These are phyloP conservation scores for Xerocomus spinulosus DNA, from an alignment of 768 basidiomycete species.

Conservation along the genomic window DNA sequence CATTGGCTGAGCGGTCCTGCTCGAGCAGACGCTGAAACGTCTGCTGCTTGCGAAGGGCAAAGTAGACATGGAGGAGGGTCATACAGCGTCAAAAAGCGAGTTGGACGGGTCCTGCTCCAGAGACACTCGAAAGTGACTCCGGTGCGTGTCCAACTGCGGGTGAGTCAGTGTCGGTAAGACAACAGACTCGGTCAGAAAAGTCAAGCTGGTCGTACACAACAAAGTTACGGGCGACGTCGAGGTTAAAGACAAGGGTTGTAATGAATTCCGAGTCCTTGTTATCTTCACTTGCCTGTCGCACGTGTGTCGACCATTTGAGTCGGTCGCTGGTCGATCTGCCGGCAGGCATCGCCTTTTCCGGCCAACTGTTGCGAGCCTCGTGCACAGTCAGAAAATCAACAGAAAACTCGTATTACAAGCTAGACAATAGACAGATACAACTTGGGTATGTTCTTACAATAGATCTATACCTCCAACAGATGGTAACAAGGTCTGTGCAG, in stretches of 20 bases:
- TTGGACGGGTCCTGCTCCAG: slow-evolving; percentile 18
- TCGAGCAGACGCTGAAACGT: slow-evolving; percentile 76
- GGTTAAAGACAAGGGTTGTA: no score
- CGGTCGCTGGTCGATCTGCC: neutral
- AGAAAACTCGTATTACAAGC: no score
- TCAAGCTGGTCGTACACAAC: neutral
- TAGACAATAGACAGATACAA: no score
- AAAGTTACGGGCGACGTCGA: no score
- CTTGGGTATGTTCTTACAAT: slow-evolving; percentile 3
- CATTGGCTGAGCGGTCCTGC: slow-evolving; percentile 35
- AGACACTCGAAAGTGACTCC: slow-evolving; percentile 24
- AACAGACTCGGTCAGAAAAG: slow-evolving; percentile 2
- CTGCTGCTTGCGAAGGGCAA: slow-evolving; percentile 64
- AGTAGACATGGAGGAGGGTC: slow-evolving; percentile 79
- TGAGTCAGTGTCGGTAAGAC: slow-evolving; percentile 13
- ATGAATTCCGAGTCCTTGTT: no score
- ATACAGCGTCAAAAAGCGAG: slow-evolving; percentile 40
- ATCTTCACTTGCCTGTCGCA: slow-evolving; percentile 6
- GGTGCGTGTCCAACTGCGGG: slow-evolving; percentile 14
- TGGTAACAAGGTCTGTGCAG: slow-evolving; percentile 66
- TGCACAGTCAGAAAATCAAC: no score
- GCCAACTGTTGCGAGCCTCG: slow-evolving; percentile 4
- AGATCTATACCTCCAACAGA: slow-evolving; percentile 34
- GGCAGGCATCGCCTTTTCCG: no score
- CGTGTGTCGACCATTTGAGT: slow-evolving; percentile 12